Evolutionary conservation across 495 filamentous ascomycete genomes (phyloP), one percentile per base, ranked within the genome.

Genomic region (Recurvomyces mirabilis): DNA sequence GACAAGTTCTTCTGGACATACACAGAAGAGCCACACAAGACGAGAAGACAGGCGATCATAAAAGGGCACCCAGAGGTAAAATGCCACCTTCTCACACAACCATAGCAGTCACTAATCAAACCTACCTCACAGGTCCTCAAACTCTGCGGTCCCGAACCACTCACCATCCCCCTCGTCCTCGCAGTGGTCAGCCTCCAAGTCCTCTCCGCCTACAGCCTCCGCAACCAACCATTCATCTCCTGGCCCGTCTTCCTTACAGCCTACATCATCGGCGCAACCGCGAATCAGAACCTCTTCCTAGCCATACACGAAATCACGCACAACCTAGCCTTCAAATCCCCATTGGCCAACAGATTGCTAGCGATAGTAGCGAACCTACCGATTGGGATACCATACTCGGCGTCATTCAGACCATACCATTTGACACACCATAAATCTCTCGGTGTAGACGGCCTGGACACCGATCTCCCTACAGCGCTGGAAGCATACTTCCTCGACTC

Each of bases 241-340:
- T 84, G 74, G 71, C 70, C 65, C 17, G 94, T 88, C 72, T 76
- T 93, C 66, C 70, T 81, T 31, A 82, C 84, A 0, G 86, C 84
- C 44, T 99, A 99, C 68, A 65, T 94, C 46, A 74, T 99, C 50
- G 93, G 93, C 45, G 93, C 91, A 6, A 99, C 93, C 0, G 76
- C 87, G 29, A 99, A 96, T 72, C 93, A 96, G 70, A 99, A 99
- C 64, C 74, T 95, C 22, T 99, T 99, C 71, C 77, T 99, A 9
- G 87, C 93, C 36, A 99, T 99, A 57, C 93, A 99, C 65, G 93
- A 99, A 65, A 96, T 99, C 61, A 91, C 85, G 17, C 93, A 99
- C 66, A 99, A 96, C 53, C 74, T 99, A 29, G 93, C 91, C 13
- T 96, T 95, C 75, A 73, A 76, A 30, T 87, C 80, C 7, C 75